Conservation (phyloP, 2,329 filamentous ascomycete genomes). For the Aspergillus jensenii region DNA sequence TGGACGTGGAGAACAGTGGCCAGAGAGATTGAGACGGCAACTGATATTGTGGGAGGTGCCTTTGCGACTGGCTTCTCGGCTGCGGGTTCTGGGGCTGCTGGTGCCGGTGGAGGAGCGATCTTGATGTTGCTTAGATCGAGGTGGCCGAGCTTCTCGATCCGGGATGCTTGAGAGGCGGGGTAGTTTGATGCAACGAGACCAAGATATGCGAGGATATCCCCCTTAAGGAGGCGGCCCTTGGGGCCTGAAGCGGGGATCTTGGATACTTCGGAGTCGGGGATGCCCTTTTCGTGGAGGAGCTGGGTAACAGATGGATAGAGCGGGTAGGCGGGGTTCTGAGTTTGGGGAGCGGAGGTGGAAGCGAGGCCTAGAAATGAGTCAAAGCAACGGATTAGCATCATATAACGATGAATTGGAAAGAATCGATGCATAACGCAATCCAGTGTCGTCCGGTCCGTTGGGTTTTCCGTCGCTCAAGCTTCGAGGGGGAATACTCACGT, state of each 20-base stretch:
- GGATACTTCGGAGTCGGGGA: conserved; percentile 72
- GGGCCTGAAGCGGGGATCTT: conserved; percentile 88
- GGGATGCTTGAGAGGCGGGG: conserved; percentile 68
- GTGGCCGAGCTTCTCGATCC: conserved; percentile 73
- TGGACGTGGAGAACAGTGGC: conserved; percentile 76
- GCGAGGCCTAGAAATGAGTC: conserved; percentile 29
- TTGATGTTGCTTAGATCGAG: conserved; percentile 97
- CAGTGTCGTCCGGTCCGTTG: not conserved
- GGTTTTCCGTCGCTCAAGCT: not conserved
- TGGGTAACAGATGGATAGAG: conserved; percentile 75
- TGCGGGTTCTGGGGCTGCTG: conserved; percentile 36
- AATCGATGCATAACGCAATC: not conserved
- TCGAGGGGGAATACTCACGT: conserved; percentile 31
- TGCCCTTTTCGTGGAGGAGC: conserved; percentile 74
- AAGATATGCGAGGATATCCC: conserved; percentile 87
- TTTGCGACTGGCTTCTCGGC: conserved; percentile 27
- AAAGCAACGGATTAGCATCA: conserved; percentile 7
- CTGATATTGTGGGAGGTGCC: conserved; percentile 32
- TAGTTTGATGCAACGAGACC: conserved; percentile 73
- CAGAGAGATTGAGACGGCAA: conserved; percentile 77
- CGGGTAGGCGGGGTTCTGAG: conserved; percentile 48
- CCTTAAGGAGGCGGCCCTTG: conserved; percentile 85
- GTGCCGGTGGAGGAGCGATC: conserved; percentile 47
- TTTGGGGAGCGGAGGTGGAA: conserved; percentile 34
- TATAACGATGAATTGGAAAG: not conserved